phyloP scores from a whole-genome alignment of 352 stramenopile genomes.

The Globisporangium iwayamae region DNA sequence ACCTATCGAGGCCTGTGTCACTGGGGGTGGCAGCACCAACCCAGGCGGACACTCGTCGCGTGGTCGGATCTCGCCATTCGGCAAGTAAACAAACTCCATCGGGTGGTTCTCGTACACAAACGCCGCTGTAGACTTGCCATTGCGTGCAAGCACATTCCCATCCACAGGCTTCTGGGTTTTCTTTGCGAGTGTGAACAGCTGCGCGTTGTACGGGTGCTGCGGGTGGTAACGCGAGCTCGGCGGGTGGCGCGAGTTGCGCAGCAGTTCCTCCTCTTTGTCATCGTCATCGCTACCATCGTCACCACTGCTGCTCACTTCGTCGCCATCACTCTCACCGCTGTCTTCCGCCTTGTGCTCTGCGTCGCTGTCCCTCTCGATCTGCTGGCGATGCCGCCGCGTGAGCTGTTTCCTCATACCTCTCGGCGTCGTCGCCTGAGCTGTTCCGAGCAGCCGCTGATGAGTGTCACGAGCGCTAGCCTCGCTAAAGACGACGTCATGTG shows the following conservation, averaged over 20 bases:
- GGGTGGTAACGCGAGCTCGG: constrained; percentile 25
- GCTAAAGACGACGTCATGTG: constrained; percentile 52
- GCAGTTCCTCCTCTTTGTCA: constrained; percentile 3
- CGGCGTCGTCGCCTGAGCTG: background rate
- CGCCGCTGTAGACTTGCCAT: constrained; percentile 8
- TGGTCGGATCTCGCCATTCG: constrained; percentile 56
- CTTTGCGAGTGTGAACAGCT: constrained; percentile 24
- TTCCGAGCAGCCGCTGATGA: constrained; percentile 5
- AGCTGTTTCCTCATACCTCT: constrained; percentile 4
- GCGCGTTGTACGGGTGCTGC: constrained; percentile 40
- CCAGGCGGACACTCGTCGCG: constrained; percentile 51
- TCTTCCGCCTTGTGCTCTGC: constrained; percentile 18
- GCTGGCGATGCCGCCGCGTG: background rate
- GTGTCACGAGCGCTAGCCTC: constrained; percentile 15
- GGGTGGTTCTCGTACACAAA: constrained; percentile 20
- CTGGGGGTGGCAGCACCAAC: constrained; percentile 31
- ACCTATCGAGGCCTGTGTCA: background rate
- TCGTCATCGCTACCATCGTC: background rate
- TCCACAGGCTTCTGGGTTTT: background rate
- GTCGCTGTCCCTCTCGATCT: constrained; percentile 4
- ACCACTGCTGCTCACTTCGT: background rate
- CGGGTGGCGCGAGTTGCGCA: constrained; percentile 18
- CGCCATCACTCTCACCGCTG: constrained; percentile 19
- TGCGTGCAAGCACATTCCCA: constrained; percentile 4
- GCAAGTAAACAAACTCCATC: constrained; percentile 64